These are phyloP conservation scores for Talaromyces sp. DNA, from an alignment of 2,329 filamentous ascomycete genomes.

Conservation along the genomic window DNA sequence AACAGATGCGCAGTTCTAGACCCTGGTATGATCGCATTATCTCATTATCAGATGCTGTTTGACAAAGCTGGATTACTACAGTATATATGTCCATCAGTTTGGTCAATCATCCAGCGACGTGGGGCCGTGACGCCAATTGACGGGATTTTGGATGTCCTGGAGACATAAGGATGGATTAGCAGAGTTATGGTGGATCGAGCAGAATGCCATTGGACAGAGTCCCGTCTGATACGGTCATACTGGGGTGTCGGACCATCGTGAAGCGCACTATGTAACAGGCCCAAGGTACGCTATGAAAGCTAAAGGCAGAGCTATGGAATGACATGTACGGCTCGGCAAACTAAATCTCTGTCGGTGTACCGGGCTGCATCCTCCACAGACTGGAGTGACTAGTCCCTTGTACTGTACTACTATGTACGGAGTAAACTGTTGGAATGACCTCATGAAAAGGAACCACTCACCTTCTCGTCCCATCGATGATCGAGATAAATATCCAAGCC, in stretches of 20 bases:
- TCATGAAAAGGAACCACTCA: neutral
- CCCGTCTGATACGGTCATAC: neutral
- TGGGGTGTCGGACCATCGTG: neutral
- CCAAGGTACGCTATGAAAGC: neutral
- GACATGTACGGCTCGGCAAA: neutral
- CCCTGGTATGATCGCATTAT: neutral
- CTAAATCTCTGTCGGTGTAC: neutral
- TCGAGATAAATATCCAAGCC: too few species aligned
- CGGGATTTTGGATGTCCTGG: neutral
- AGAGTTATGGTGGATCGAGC: neutral
- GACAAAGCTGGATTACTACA: neutral
- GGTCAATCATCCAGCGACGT: neutral
- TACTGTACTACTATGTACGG: too few species aligned
- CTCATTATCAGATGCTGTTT: neutral
- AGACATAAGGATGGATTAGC: neutral
- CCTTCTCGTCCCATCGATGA: neutral
- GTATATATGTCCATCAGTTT: neutral
- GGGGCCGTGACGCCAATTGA: conserved; percentile 5
- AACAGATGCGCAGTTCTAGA: neutral
- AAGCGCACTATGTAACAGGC: neutral
- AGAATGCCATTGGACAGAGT: neutral
- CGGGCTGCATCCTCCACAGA: neutral
- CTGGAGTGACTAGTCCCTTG: neutral
- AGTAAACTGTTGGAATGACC: neutral
- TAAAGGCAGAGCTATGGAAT: neutral